Evolutionary conservation across 1,284 basidiomycete genomes (phyloP), one percentile per base, ranked within the genome.

Genomic region (Melampsora americana): DNA sequence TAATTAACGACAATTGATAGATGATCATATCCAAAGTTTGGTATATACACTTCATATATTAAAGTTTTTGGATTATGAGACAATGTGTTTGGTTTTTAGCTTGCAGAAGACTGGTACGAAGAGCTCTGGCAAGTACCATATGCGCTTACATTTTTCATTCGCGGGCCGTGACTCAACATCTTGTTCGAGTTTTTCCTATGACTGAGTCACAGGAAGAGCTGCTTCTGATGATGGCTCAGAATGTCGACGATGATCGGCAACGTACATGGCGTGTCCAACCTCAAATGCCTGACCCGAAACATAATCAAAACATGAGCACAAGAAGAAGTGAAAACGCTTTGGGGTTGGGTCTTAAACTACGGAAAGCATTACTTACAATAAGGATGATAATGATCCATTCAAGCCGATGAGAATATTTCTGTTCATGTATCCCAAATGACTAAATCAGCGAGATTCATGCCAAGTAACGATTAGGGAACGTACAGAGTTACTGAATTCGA

Each of bases 381-480:
- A 73, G 70, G 42, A 73, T 50, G 28, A 73, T 73, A 28, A 73
- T 73, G 48, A 73, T 66, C 70, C 70, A 73, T 66, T 73, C 70
- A 30, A 73, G 28, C 64, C 70, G 35, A 53, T 73, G 70, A 20
- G 70, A 73, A 59, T 73, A 73, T 73, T 73, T 73, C 70, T 73
- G 42, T 48, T 53, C 7, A 59, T 30, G 23, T 14, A 20, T 6
- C 50, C 50, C 50, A 1, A 53, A 26, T 7, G 6, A 53, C 20
- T n/a, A 9, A 9, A 56, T n/a, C 7, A 56, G 53, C 18, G 18
- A 60, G 14, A 56, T 20, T n/a, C 18, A 69, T 23, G 28, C 20
- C 14, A 23, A 59, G 28, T 59, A 23, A 9, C 20, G n/a, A 39
- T 35, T 60, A n/a, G 48, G 5, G 7, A 42, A 46, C 70, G 46